These are phyloP conservation scores for Geotrichum phurueaensis DNA, from an alignment of 1,139 yeast species.

Conservation along the genomic window DNA sequence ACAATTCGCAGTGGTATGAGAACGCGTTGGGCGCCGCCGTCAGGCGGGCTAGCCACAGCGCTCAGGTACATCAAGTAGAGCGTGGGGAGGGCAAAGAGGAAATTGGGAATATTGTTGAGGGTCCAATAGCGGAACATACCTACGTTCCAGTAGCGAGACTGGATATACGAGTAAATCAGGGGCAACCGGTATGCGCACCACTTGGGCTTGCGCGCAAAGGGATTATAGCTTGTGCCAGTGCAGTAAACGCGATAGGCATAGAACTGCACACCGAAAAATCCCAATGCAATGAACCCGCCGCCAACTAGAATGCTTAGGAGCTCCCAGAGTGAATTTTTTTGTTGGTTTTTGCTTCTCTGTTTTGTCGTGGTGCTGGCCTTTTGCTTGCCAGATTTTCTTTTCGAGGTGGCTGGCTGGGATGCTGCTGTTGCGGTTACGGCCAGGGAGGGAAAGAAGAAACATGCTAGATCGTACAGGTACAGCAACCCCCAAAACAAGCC, in stretches of 20 bases:
- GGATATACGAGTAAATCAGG: conserved; percentile 69
- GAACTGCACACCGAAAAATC: conserved; percentile 46
- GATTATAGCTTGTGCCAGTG: conserved; percentile 35
- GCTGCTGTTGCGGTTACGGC: not conserved
- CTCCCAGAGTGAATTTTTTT: not conserved
- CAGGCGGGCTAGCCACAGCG: not conserved
- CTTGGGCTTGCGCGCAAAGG: conserved; percentile 43
- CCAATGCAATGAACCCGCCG: conserved; percentile 49
- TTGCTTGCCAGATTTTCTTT: not conserved
- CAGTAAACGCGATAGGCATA: conserved; percentile 58
- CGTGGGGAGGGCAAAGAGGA: conserved; percentile 70
- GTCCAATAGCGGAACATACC: conserved; percentile 87
- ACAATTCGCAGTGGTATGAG: conserved; percentile 11
- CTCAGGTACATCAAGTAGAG: conserved; percentile 36
- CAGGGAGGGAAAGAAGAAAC: conserved; percentile 27
- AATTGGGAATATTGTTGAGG: conserved; percentile 71
- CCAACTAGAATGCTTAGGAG: conserved; percentile 36
- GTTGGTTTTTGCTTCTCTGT: not conserved
- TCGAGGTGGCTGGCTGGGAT: not conserved
- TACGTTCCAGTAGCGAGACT: conserved; percentile 71
- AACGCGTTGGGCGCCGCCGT: not conserved
- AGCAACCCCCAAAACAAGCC: conserved; percentile 65
- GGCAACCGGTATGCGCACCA: conserved; percentile 67
- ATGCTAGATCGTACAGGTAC: conserved; percentile 50
- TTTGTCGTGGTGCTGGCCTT: not conserved